Base-by-base conservation (phyloP, 225 moss, liverwort and hornwort species). In the Polytrichum commune region DNA sequence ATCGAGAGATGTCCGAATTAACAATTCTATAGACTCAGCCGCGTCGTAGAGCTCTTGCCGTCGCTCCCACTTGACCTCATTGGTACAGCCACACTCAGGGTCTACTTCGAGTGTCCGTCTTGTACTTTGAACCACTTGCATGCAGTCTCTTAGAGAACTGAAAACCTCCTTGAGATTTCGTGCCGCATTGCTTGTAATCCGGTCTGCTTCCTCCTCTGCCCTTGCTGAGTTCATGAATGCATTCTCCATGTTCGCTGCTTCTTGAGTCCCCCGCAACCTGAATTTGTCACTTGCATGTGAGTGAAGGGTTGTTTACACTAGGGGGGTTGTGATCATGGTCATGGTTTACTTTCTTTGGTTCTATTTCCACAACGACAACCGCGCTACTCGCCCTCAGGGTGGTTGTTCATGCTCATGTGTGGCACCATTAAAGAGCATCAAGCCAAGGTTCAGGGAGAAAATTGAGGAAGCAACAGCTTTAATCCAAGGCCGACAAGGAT, bases 141-240 rank as follows among this genome's bases (percentile, higher is more conserved):
- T 65, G 71, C 68, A 78, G 9, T 60, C 58, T 60, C 70, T 53
- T 25, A 85, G 19, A 27, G 67, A 63, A 28, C 65, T 68, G 0
- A 71, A 7, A 3, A 78, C 75, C 58, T 71, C 70, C 38, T 65
- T 68, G 19, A 81, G 71, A 19, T 81, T 78, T 29, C 62, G 63
- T 61, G 55, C 61, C 25, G 71, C 81, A 23, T 56, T 46, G 62
- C n/a, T 53, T 27, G 68, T 64, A 46, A 76, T 71, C 65, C 71
- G 64, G 25, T 73, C 80, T 75, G 73, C 80, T 70, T 77, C 80
- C 22, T 73, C 78, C 63, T 63, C 72, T 24, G 75, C 76, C 67
- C 71, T 73, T 13, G 63, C 60, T 0, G 71, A 46, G 62, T 84
- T 72, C 69, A 75, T 69, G 63, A 69, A 75, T 4, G 71, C 38